Evolutionary conservation across 148 eudicot genomes (phyloP).

Genomic region (Dianthus caryophyllus): DNA sequence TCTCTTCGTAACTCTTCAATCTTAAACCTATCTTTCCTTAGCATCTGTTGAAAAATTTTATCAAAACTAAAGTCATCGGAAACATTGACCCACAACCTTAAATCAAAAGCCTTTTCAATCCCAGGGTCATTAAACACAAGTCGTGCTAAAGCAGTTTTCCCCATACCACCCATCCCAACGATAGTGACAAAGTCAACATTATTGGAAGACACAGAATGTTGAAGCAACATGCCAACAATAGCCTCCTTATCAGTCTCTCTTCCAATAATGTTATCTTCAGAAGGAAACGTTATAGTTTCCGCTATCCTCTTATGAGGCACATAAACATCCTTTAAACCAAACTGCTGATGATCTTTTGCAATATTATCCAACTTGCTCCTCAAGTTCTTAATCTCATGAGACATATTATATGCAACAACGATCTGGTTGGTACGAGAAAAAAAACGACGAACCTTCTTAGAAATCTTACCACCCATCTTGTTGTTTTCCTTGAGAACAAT

Average conservation of each 20-base stretch:
- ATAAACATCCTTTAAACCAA: slow-evolving; percentile 13
- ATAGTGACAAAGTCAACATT: slow-evolving; percentile 11
- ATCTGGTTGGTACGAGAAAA: slow-evolving; percentile 13
- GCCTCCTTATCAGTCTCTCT: slow-evolving; percentile 19
- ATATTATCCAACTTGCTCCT: slow-evolving; percentile 12
- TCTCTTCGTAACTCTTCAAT: slow-evolving; percentile 15
- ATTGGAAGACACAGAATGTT: background rate
- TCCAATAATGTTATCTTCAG: slow-evolving; percentile 13
- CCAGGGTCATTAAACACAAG: slow-evolving; percentile 14
- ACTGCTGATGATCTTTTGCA: slow-evolving; percentile 15
- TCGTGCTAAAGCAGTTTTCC: slow-evolving; percentile 26
- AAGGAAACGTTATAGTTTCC: slow-evolving; percentile 13
- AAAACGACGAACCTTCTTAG: slow-evolving; percentile 3
- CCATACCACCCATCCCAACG: slow-evolving; percentile 20
- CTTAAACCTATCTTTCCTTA: background rate
- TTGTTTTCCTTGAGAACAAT: background rate
- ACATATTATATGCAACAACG: slow-evolving; percentile 4
- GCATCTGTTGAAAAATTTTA: slow-evolving; percentile 10
- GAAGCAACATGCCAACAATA: slow-evolving; percentile 5
- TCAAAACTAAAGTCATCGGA: slow-evolving; percentile 17
- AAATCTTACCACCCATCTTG: background rate
- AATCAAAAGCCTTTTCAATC: slow-evolving; percentile 12
- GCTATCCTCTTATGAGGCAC: slow-evolving; percentile 10
- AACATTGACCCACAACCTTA: slow-evolving; percentile 20
- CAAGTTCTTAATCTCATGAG: slow-evolving; percentile 17